These are phyloP conservation scores for Grosmannia penicillata DNA, from an alignment of 2,329 filamentous ascomycete genomes.

Conservation along the genomic window DNA sequence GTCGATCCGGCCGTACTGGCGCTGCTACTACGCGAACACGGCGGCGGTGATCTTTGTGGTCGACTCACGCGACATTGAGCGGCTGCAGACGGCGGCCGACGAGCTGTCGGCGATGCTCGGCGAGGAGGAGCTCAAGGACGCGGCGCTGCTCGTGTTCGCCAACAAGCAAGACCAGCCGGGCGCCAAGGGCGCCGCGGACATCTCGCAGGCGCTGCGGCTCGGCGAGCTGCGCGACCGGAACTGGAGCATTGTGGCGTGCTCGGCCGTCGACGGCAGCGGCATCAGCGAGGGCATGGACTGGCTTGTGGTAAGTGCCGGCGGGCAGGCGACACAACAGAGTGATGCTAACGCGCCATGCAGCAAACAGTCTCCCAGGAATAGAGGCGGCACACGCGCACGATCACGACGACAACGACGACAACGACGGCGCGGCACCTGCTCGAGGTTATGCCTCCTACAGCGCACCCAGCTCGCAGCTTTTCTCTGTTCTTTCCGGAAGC, in stretches of 20 bases:
- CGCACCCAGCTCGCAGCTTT: too few species aligned
- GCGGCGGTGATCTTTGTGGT: constrained; percentile 98
- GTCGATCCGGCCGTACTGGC: constrained; percentile 97
- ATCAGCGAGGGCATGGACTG: constrained; percentile 98
- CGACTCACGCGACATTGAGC: constrained; percentile 94
- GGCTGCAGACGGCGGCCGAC: constrained; percentile 80
- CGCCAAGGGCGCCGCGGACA: constrained; percentile 90
- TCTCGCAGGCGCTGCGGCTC: constrained; percentile 80
- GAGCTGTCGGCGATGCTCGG: constrained; percentile 91
- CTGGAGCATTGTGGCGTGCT: constrained; percentile 98
- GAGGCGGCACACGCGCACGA: background rate
- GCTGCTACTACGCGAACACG: constrained; percentile 98
- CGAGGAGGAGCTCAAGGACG: constrained; percentile 91
- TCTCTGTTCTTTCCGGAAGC: too few species aligned
- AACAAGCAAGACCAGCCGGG: constrained; percentile 99
- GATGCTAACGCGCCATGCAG: too few species aligned
- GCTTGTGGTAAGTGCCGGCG: constrained; percentile 73
- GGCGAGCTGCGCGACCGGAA: constrained; percentile 90
- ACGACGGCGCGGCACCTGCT: too few species aligned
- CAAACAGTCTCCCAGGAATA: constrained; percentile 28
- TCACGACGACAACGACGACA: too few species aligned
- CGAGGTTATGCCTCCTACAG: too few species aligned
- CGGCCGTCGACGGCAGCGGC: constrained; percentile 86
- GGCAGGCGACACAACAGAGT: too few species aligned
- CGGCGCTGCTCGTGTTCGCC: constrained; percentile 83